phyloP scores from a whole-genome alignment of 305 asterid species.

The Striga hermonthica region DNA sequence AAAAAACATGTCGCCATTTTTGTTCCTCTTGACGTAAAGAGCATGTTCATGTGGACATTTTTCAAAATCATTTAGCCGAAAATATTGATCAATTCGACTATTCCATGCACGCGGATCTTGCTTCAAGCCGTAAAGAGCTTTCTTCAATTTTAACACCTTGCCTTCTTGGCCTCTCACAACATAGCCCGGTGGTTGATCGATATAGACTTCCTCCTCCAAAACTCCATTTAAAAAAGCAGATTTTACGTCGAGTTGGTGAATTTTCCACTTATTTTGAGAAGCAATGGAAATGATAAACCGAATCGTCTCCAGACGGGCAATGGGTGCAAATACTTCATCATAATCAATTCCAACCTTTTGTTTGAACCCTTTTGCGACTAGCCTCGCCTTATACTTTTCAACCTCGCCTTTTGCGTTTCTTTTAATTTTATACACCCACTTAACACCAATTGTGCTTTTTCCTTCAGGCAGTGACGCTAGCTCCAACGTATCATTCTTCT shows the following conservation, averaged over 20 bases:
- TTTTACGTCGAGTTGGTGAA: neutral
- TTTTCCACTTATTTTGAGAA: neutral
- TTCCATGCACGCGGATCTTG: neutral
- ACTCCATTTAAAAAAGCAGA: neutral
- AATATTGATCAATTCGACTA: neutral
- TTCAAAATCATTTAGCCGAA: too few species aligned
- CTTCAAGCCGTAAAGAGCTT: neutral
- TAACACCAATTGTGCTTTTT: too few species aligned
- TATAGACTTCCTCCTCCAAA: neutral
- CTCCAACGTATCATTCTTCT: too few species aligned
- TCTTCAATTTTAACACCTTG: neutral
- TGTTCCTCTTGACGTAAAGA: too few species aligned
- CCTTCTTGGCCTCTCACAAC: neutral
- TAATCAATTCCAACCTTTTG: neutral
- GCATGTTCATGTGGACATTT: neutral
- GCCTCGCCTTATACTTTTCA: neutral
- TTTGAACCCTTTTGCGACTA: neutral
- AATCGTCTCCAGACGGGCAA: neutral
- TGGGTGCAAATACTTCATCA: neutral
- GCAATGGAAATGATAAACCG: neutral
- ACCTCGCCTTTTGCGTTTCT: neutral
- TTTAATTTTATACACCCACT: neutral
- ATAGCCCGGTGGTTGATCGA: neutral
- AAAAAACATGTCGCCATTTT: neutral
- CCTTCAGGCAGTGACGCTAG: too few species aligned